Base-by-base conservation (phyloP, 2,329 filamentous ascomycete species). In the Aspergillus piperis region DNA sequence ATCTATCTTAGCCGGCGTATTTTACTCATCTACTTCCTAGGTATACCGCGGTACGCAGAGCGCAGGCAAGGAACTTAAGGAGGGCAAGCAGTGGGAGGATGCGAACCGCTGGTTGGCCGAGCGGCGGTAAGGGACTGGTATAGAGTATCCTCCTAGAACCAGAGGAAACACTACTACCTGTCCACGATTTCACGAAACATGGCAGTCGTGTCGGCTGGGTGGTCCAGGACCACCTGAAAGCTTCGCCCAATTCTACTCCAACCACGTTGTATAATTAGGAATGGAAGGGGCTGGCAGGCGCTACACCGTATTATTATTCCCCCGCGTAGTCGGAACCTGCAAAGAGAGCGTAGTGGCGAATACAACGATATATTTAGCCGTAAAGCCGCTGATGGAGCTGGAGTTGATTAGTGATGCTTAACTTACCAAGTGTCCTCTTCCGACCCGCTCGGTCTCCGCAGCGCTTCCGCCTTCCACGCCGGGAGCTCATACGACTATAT, bases 21-120 rank as follows among this genome's bases (percentile, higher is more conserved):
- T 57, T 21, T 21, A 54, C 38, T 58, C 44, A 36, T 41, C 30
- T 15, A n/a, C 51, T 47, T 36, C 11, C 32, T 62, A 85, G 84
- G 77, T 88, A 57, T 86, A 84, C 68, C 81, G 81, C 57, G 86
- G 83, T 15, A 80, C 88, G 30, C 84, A 86, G 69, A 79, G 75
- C 47, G 82, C 82, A 2, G 82, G 82, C 13, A 80, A 78, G 49
- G 80, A 82, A 52, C 76, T 83, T 68, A 78, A 83, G 64, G 80
- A 83, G 38, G 78, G 80, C 55, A 81, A 83, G 65, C 66, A 81
- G 47, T 89, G 87, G 81, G 79, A 79, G n/a, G 82, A 84, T 58
- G 84, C 83, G 4, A 83, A 88, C 66, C 80, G 80, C 54, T 89
- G 87, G 87, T 73, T 89, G 62, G 68, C 70, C 38, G 73, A 71